phyloP scores from a whole-genome alignment of 2,329 filamentous ascomycete genomes.

The Monilinia fructicola region DNA sequence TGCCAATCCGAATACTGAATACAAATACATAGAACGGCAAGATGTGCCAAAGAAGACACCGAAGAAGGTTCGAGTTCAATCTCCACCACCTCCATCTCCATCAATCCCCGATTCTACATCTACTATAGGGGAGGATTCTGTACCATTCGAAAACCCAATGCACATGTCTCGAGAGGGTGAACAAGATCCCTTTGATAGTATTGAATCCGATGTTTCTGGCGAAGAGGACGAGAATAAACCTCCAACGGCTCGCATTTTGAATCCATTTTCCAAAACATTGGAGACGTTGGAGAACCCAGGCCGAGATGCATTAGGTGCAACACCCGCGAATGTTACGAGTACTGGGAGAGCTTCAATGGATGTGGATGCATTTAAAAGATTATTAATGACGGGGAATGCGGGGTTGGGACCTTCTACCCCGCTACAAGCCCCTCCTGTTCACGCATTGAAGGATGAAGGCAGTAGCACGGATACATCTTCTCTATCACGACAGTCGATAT shows the following conservation, averaged over 20 bases:
- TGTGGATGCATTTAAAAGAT: constrained; percentile 73
- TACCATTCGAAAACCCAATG: constrained; percentile 32
- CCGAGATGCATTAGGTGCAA: constrained; percentile 26
- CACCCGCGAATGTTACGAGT: constrained; percentile 31
- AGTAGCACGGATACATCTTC: constrained; percentile 60
- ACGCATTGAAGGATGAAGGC: constrained; percentile 41
- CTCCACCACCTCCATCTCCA: constrained; percentile 56
- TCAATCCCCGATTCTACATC: constrained; percentile 52
- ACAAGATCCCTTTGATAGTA: constrained; percentile 39
- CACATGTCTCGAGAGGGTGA: constrained; percentile 39
- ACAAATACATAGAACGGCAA: constrained; percentile 19
- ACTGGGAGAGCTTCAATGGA: constrained; percentile 56
- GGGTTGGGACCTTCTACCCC: constrained; percentile 41
- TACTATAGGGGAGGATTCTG: constrained; percentile 34
- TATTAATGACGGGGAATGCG: constrained; percentile 71
- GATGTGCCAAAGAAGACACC: constrained; percentile 34
- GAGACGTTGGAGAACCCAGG: constrained; percentile 49
- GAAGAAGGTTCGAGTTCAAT: constrained; percentile 68
- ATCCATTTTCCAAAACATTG: constrained; percentile 58
- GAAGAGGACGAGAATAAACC: constrained; percentile 31
- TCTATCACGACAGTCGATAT: constrained; percentile 57
- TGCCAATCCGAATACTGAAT: constrained; percentile 25
- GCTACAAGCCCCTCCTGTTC: constrained; percentile 35
- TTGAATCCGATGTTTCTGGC: constrained; percentile 38
- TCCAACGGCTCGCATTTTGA: constrained; percentile 43